Evolutionary conservation across 2,329 filamentous ascomycete species (phyloP), one percentile per base, ranked within the genome.

Genomic region (Chaetothyriales sp.): DNA sequence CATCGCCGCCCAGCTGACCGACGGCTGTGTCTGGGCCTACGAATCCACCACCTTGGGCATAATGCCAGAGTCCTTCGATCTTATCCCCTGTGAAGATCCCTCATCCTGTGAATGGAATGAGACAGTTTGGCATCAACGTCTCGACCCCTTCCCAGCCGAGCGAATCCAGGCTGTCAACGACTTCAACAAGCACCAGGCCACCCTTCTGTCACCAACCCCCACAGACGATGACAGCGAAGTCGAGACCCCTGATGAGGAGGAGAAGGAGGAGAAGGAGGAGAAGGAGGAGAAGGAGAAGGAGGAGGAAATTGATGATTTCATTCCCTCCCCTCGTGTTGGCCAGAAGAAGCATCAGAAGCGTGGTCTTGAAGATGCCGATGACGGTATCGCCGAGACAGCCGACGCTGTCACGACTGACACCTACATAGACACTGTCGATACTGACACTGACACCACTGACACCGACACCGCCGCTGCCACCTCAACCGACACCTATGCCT

Each of bases 11-110:
- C 75, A 78, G 58, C 66, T 81, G 45, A 75, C 77, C 0, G 72
- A 81, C 51, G 75, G 74, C 2, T 81, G 78, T 60, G 72, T 80
- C n/a, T 81, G 77, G 77, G 73, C 77, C 1, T 81, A 81, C 62
- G 70, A 74, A 55, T 66, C 70, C 8, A 73, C 74, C 4, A 72
- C 73, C 1, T 68, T 73, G 2, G 77, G 78, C 4, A 74, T 81
- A 52, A 81, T 81, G 78, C 77, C 78, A 1, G 79, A 81, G 60
- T 63, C 68, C 46, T 79, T 78, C 57, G 64, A 71, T 32, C 65
- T 80, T 44, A 60, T 76, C 15, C 69, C 73, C 3, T 81, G 78
- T 60, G 62, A 65, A 22, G 64, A 68, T 32, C 55, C 59, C 7
- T 55, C 61, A 32, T 55, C 60, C 18, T 80, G 78, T 57, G 61